These are phyloP conservation scores for Arachis hypogaea DNA, from an alignment of 306 rosid species.

Conservation along the genomic window DNA sequence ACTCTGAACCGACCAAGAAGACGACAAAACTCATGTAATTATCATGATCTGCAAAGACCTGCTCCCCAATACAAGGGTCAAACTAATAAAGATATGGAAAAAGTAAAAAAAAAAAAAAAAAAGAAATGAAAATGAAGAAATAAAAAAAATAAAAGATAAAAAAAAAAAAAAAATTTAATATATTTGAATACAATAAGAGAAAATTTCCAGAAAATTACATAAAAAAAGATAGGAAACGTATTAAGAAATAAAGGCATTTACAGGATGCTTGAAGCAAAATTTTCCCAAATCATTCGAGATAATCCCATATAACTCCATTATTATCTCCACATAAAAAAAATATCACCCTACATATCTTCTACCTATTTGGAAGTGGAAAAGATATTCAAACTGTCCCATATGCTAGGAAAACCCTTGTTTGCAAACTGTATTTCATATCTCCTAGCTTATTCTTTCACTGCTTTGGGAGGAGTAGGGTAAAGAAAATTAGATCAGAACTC, in stretches of 20 bases:
- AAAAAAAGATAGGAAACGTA: too few relatives aligned
- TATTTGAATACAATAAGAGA: too few relatives aligned
- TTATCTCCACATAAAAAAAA: background rate
- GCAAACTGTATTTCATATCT: background rate
- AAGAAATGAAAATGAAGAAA: constrained; percentile 14
- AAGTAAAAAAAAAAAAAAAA: background rate
- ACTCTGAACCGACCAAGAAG: constrained; percentile 98
- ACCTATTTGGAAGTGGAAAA: background rate
- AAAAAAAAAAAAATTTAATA: too few relatives aligned
- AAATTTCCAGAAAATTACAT: too few relatives aligned
- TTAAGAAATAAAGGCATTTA: background rate
- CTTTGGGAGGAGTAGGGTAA: background rate
- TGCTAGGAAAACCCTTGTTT: background rate
- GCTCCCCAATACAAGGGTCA: constrained; percentile 41
- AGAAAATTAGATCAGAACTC: constrained; percentile 8
- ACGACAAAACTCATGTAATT: constrained; percentile 97
- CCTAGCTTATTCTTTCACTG: background rate
- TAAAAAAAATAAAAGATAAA: too few relatives aligned
- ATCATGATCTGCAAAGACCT: constrained; percentile 97
- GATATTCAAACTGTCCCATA: background rate
- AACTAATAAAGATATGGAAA: constrained; percentile 40
- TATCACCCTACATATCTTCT: too few relatives aligned
- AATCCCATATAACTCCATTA: background rate
- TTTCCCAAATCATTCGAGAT: background rate
- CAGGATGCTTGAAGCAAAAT: background rate